Conservation (phyloP, 768 basidiomycete species). For the Suillus occidentalis region DNA sequence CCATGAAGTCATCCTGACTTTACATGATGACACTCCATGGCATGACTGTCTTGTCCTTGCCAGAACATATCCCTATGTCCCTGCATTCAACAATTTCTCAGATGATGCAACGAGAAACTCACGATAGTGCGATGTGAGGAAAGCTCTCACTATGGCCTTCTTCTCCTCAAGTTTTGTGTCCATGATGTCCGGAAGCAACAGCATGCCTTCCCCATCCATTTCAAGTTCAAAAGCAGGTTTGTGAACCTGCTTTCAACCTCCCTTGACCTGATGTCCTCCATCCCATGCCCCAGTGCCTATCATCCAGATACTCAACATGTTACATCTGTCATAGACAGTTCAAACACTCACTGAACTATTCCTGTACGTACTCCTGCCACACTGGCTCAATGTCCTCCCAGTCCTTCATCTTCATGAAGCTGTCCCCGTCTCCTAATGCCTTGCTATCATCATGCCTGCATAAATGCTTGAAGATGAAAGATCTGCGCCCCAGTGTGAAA, state of each 20-base stretch:
- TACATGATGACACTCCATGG: no score
- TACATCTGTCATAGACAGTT: no score
- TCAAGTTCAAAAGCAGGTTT: background rate
- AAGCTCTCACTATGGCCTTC: background rate
- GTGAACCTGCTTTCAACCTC: background rate
- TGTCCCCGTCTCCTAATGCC: background rate
- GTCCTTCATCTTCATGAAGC: background rate
- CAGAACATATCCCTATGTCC: no score
- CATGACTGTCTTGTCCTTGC: no score
- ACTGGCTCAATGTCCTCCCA: background rate
- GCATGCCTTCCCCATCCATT: background rate
- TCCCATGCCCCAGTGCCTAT: background rate
- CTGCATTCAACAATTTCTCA: no score
- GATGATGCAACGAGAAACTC: no score
- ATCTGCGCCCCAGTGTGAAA: background rate
- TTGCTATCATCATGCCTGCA: background rate
- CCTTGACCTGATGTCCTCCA: background rate
- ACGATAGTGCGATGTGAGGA: background rate
- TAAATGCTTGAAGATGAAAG: background rate
- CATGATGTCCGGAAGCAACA: background rate
- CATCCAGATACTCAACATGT: rapidly evolving
- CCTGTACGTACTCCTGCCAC: background rate
- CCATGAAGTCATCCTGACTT: no score
- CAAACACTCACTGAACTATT: background rate
- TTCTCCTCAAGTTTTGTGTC: background rate